These are phyloP conservation scores for Phytopythium litorale DNA, from an alignment of 352 stramenopile species.

Conservation along the genomic window DNA sequence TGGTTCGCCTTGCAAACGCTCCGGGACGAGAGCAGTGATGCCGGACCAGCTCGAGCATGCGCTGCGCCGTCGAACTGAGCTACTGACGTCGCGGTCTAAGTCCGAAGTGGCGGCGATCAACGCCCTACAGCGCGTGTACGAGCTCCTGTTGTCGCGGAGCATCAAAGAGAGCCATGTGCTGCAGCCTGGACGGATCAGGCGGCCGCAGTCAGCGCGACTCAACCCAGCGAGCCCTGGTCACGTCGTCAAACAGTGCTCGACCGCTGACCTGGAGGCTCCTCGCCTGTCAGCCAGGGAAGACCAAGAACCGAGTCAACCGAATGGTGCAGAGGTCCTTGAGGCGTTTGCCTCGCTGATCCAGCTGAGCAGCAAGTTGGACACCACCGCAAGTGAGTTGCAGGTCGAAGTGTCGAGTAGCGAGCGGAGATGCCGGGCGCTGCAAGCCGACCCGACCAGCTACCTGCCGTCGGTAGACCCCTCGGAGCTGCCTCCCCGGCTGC, in stretches of 20 bases:
- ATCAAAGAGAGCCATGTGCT: background rate
- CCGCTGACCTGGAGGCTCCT: background rate
- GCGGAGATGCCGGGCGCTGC: constrained; percentile 10
- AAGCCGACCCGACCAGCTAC: constrained; percentile 11
- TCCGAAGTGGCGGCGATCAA: constrained; percentile 7
- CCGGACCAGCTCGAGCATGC: constrained; percentile 8
- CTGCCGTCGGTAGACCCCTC: background rate
- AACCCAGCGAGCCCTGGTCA: background rate
- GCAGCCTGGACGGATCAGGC: constrained; percentile 3
- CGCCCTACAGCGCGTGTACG: background rate
- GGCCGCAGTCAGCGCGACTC: constrained; percentile 15
- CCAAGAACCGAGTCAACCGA: background rate
- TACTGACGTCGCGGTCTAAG: constrained; percentile 6
- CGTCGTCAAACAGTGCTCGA: constrained; percentile 7
- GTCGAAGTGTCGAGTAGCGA: constrained; percentile 21
- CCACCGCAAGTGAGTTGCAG: constrained; percentile 10
- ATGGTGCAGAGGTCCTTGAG: background rate
- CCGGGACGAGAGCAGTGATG: background rate
- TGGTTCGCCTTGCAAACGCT: too few species aligned
- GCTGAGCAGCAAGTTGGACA: constrained; percentile 20
- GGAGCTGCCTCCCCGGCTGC: constrained; percentile 34
- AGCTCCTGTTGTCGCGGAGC: background rate
- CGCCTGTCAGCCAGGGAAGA: background rate
- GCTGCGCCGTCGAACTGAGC: background rate
- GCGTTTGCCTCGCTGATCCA: constrained; percentile 9